Conservation (phyloP, 352 stramenopile genomes). For the Phytopythium ostracodes region DNA sequence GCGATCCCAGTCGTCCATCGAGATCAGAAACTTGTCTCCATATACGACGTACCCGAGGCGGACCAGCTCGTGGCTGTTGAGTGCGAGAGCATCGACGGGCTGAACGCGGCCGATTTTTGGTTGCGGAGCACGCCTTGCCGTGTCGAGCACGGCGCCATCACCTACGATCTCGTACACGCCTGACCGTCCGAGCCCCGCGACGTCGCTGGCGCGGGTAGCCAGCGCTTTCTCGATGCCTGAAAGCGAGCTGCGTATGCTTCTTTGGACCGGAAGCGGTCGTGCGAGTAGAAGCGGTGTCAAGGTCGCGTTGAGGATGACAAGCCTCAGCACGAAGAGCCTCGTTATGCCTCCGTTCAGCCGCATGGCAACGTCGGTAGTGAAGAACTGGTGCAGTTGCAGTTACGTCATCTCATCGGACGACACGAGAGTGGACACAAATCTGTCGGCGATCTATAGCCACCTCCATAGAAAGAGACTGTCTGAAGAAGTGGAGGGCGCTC, state of each 20-base stretch:
- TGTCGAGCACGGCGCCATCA: too few relatives aligned
- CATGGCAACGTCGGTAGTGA: slow-evolving; percentile 13
- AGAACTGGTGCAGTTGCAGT: slow-evolving; percentile 1
- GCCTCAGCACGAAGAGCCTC: slow-evolving; percentile 8
- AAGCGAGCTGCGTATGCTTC: not conserved
- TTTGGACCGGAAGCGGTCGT: slow-evolving; percentile 2
- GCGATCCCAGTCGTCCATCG: slow-evolving; percentile 8
- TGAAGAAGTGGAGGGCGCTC: not conserved
- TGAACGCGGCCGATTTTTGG: not conserved
- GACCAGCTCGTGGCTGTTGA: slow-evolving; percentile 5
- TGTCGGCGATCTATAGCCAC: not conserved
- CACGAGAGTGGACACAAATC: slow-evolving; percentile 6
- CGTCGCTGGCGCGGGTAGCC: slow-evolving; percentile 20
- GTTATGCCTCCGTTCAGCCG: slow-evolving; percentile 12
- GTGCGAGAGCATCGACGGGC: not conserved
- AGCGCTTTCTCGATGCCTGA: slow-evolving; percentile 21
- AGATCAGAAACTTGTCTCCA: slow-evolving; percentile 7
- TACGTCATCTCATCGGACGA: slow-evolving; percentile 11
- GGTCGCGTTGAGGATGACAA: slow-evolving; percentile 10
- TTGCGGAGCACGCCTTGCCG: too few relatives aligned
- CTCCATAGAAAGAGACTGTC: not conserved
- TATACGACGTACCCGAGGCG: slow-evolving; percentile 4
- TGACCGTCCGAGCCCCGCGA: slow-evolving; percentile 23
- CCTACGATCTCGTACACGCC: slow-evolving; percentile 17
- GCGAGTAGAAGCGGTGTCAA: slow-evolving; percentile 6